phyloP scores from a whole-genome alignment of 1,284 basidiomycete species.

The Fomitopsis palustris region DNA sequence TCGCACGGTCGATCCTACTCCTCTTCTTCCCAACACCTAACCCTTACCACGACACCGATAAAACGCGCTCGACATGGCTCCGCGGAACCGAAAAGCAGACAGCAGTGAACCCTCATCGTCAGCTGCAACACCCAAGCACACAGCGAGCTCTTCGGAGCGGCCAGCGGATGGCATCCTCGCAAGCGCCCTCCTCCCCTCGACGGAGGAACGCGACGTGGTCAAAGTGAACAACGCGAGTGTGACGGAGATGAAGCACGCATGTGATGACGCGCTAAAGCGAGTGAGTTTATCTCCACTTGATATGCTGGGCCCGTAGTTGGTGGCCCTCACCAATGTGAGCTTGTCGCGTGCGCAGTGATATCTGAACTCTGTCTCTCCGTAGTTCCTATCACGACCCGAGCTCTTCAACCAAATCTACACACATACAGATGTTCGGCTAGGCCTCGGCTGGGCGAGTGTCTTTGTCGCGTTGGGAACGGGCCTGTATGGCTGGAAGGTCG shows the following conservation, averaged over 20 bases:
- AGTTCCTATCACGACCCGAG: conserved; percentile 79
- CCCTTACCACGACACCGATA: not conserved
- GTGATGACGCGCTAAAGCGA: conserved; percentile 87
- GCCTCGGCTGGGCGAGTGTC: conserved; percentile 80
- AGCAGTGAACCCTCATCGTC: conserved; percentile 13
- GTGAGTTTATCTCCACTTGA: conserved; percentile 45
- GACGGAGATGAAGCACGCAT: conserved; percentile 84
- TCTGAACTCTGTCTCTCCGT: conserved; percentile 8
- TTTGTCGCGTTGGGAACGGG: conserved; percentile 78
- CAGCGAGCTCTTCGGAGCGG: conserved; percentile 8
- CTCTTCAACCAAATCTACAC: conserved; percentile 82
- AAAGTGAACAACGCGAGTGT: conserved; percentile 83
- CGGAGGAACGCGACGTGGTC: conserved; percentile 55
- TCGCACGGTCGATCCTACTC: not conserved
- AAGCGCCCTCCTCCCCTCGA: conserved; percentile 19
- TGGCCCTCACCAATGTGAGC: not conserved
- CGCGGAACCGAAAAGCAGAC: conserved; percentile 18
- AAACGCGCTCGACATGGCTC: conserved; percentile 15
- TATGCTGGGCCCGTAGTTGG: not conserved
- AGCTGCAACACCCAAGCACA: not conserved
- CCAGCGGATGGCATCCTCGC: conserved; percentile 7
- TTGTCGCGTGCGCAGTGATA: not conserved
- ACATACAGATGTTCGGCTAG: conserved; percentile 84
- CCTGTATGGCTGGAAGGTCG: conserved; percentile 78
- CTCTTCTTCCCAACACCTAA: not conserved